Percentiles rank a stretch among this genome's conserved stretches.
phyloP scores from a whole-genome alignment of 345 rosid genomes.

The Mercurialis annua region DNA sequence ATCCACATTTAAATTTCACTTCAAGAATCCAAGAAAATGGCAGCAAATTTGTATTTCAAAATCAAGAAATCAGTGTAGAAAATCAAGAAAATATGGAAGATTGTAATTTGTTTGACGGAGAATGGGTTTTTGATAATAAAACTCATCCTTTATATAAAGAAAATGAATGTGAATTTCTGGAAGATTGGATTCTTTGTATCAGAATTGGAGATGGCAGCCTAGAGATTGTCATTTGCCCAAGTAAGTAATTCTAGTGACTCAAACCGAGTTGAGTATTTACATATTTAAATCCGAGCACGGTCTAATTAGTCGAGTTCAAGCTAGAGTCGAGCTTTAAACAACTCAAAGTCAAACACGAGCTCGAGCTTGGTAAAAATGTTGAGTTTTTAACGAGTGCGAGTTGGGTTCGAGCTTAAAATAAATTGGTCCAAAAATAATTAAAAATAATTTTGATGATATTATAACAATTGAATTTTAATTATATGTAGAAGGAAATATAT shows the following conservation, averaged over 20 bases:
- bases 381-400: not conserved
- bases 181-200: conserved; percentile 25
- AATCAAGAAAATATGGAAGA: conserved; percentile 3
- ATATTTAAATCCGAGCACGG: too few relatives aligned
- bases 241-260: too few relatives aligned
- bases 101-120: conserved; percentile 25
- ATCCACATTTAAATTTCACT: not conserved
- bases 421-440: too few relatives aligned
- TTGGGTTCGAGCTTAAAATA: conserved; percentile 50
- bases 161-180: conserved; percentile 26
- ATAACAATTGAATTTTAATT: too few relatives aligned
- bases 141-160: conserved; percentile 29
- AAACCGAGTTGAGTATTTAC: too few relatives aligned
- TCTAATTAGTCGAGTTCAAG: not conserved
- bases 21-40: conserved; percentile 3
- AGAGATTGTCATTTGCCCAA: conserved; percentile 17
- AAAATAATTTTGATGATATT: too few relatives aligned
- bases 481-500: too few relatives aligned
- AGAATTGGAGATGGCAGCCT: conserved; percentile 18
- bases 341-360: too few relatives aligned
- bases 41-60: not conserved
- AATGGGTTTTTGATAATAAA: conserved; percentile 25
- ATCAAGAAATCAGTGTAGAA: not conserved
- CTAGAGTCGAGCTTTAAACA: too few relatives aligned
- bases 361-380: not conserved